These are phyloP conservation scores for Ogataea sp. DNA, from an alignment of 805 yeast species.

Conservation along the genomic window DNA sequence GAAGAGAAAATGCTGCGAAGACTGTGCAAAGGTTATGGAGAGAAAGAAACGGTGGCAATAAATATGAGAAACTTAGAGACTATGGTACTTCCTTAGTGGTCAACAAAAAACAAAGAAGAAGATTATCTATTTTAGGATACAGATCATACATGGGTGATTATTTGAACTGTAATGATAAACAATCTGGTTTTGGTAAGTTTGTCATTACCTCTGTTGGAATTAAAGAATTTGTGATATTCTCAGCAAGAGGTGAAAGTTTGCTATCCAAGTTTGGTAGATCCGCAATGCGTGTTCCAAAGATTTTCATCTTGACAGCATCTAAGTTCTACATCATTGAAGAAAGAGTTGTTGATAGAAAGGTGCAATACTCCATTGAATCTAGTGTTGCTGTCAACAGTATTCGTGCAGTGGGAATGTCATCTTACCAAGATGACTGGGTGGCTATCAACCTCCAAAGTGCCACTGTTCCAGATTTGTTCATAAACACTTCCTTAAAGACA, in stretches of 20 bases:
- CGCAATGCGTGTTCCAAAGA: slow-evolving; percentile 65
- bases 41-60: slow-evolving; percentile 70
- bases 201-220: slow-evolving; percentile 64
- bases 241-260: slow-evolving; percentile 73
- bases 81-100: slow-evolving; percentile 65
- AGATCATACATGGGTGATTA: slow-evolving; percentile 95
- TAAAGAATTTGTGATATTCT: slow-evolving; percentile 63
- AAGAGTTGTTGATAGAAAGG: slow-evolving; percentile 48
- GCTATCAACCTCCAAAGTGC: slow-evolving; percentile 54
- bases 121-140: slow-evolving; percentile 79
- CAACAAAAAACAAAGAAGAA: slow-evolving; percentile 80
- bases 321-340: slow-evolving; percentile 68
- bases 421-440: slow-evolving; percentile 87
- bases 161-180: slow-evolving; percentile 66
- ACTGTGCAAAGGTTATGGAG: slow-evolving; percentile 79
- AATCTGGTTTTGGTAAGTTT: slow-evolving; percentile 70
- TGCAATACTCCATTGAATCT: slow-evolving; percentile 53
- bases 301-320: slow-evolving; percentile 58
- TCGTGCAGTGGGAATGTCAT: slow-evolving; percentile 58
- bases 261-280: slow-evolving; percentile 90
- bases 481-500: slow-evolving; percentile 81
- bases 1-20: slow-evolving; percentile 81
- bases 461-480: slow-evolving; percentile 66
- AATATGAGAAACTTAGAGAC: slow-evolving; percentile 78
- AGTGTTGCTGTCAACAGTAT: slow-evolving; percentile 54